Percentiles rank a stretch among this genome's conserved stretches.
These are phyloP conservation scores for Phytomonas francai DNA, from an alignment of 208 protist genomes.

Conservation along the genomic window DNA sequence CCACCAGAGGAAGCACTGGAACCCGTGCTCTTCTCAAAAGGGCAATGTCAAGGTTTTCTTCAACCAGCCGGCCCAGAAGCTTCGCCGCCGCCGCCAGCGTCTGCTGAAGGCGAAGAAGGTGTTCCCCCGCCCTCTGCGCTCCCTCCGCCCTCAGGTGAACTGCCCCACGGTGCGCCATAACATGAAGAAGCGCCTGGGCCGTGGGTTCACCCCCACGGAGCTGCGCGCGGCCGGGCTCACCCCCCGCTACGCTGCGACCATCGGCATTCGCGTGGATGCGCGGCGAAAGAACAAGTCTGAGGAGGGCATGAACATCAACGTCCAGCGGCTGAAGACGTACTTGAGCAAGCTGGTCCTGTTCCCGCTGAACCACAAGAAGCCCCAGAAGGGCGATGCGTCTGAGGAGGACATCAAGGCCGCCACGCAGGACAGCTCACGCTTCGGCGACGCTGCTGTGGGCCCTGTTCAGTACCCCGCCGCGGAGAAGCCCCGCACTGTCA, in stretches of 20 bases:
- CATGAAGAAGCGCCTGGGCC: constrained; percentile 92
- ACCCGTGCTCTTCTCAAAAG: constrained; percentile 88
- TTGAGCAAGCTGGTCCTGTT: constrained; percentile 93
- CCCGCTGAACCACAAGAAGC: constrained; percentile 84
- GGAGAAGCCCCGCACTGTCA: constrained; percentile 73
- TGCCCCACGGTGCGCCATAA: constrained; percentile 94
- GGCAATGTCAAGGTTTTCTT: constrained; percentile 87
- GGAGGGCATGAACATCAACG: constrained; percentile 92
- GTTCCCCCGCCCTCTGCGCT: constrained; percentile 94
- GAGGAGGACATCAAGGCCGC: constrained; percentile 67
- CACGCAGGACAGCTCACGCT: constrained; percentile 65
- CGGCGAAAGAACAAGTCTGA: constrained; percentile 94
- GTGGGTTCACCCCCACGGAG: constrained; percentile 96
- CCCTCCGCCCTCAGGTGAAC: constrained; percentile 94
- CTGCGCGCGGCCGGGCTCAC: constrained; percentile 90
- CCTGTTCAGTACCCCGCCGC: constrained; percentile 34
- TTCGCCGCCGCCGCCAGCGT: constrained; percentile 70
- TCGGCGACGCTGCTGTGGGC: constrained; percentile 63
- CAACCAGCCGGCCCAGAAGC: constrained; percentile 86
- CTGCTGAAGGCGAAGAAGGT: constrained; percentile 86
- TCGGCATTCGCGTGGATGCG: constrained; percentile 96
- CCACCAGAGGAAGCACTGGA: constrained; percentile 96
- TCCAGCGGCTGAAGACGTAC: constrained; percentile 96
- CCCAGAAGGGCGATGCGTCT: constrained; percentile 68
- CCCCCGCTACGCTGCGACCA: constrained; percentile 83